These are phyloP conservation scores for Fusarium agapanthi DNA, from an alignment of 2,329 filamentous ascomycete species.

Conservation along the genomic window DNA sequence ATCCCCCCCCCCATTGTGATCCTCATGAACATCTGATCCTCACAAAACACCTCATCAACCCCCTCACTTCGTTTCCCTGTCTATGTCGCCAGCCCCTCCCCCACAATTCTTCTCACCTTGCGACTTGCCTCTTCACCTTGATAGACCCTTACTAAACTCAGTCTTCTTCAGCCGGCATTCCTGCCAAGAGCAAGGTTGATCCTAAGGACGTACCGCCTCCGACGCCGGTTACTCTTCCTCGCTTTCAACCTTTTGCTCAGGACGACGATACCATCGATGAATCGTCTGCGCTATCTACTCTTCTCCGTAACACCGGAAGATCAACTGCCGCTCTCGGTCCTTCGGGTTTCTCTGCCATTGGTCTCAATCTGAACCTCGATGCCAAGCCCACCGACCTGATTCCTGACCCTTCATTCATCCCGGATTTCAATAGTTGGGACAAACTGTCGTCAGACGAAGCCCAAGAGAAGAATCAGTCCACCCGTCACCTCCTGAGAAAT, in stretches of 20 bases:
- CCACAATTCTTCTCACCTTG: constrained; percentile 20
- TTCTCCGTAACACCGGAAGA: constrained; percentile 64
- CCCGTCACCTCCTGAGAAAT: constrained; percentile 60
- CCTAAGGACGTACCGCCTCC: constrained; percentile 65
- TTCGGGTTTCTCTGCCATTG: constrained; percentile 65
- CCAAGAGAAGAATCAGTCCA: constrained; percentile 57
- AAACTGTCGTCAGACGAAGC: constrained; percentile 59
- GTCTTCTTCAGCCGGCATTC: constrained; percentile 41
- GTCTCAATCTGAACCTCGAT: constrained; percentile 63
- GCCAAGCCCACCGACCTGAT: constrained; percentile 59
- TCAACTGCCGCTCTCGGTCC: constrained; percentile 51
- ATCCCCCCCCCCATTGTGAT: neutral
- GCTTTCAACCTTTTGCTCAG: constrained; percentile 51
- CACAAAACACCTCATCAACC: constrained; percentile 31
- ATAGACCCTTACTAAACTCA: constrained; percentile 33
- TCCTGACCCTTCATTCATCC: constrained; percentile 62
- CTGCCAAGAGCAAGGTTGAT: constrained; percentile 46
- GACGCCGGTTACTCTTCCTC: constrained; percentile 63
- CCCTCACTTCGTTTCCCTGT: constrained; percentile 26
- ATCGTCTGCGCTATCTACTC: constrained; percentile 54
- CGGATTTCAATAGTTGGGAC: constrained; percentile 63
- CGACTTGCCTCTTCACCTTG: constrained; percentile 23
- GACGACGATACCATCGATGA: constrained; percentile 43
- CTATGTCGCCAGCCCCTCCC: constrained; percentile 16
- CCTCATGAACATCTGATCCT: constrained; percentile 3